Conservation (phyloP, 305 asterid genomes). For the Fraxinus albicans region DNA sequence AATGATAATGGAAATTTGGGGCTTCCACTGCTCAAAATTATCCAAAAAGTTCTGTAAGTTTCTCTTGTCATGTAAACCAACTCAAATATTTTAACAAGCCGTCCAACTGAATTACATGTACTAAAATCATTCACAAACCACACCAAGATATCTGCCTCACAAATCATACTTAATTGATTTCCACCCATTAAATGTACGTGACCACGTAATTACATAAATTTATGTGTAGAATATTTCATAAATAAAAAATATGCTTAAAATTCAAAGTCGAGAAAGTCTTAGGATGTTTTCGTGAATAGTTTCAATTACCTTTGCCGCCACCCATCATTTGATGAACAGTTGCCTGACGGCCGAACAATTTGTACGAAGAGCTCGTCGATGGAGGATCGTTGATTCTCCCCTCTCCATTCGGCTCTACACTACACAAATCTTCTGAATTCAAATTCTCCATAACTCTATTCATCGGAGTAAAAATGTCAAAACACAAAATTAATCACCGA, state of each 20-base stretch:
- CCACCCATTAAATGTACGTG: not conserved
- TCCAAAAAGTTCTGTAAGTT: not conserved
- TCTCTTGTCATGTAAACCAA: not conserved
- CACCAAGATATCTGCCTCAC: not conserved
- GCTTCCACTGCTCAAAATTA: not conserved
- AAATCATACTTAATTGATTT: not conserved
- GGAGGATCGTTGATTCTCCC: slow-evolving; percentile 45
- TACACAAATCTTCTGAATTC: slow-evolving; percentile 55
- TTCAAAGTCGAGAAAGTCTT: slow-evolving; percentile 10
- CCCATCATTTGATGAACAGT: slow-evolving; percentile 80
- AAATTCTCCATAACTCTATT: slow-evolving; percentile 56
- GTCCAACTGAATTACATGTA: not conserved
- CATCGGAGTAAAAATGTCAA: not conserved
- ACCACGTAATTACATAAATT: not conserved
- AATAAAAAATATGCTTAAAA: not conserved
- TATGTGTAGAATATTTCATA: not conserved
- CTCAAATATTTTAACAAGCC: not conserved
- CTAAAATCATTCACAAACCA: not conserved
- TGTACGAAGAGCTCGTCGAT: slow-evolving; percentile 57
- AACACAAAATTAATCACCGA: not conserved
- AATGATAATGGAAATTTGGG: not conserved
- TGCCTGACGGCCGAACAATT: slow-evolving; percentile 49
- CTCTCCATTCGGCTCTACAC: slow-evolving; percentile 49
- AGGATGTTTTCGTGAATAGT: not conserved
- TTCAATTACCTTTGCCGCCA: slow-evolving; percentile 67